Base-by-base conservation (phyloP, 2,329 filamentous ascomycete genomes). In the Amauroascus niger region DNA sequence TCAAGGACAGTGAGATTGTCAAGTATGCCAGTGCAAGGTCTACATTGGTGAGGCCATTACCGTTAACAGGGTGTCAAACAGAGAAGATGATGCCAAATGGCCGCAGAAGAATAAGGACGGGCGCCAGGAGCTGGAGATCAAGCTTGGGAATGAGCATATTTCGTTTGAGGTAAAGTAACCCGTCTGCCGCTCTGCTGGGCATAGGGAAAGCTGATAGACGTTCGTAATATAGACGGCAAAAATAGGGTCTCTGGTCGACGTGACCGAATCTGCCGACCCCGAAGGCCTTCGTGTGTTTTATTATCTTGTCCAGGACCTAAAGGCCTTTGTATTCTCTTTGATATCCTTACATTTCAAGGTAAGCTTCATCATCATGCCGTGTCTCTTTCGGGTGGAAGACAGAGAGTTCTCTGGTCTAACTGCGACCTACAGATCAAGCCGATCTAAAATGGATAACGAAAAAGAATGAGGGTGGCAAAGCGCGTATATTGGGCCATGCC, bases 91-190 rank as follows among this genome's bases (percentile, higher is more conserved):
- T 69, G 87, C 84, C 24, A 96, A 96, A 69, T 98, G 93, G 93
- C 93, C 93, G 0, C 88, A 94, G 71, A 98, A 97, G 80, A 98
- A 98, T 75, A 97, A 97, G 74, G 93, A 98, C 64, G 93, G 93
- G 33, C 82, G 91, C 59, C 93, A 98, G 69, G 93, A 98, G 73
- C 78, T 98, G 46, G 93, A 98, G 71, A 96, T 98, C 55, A 81
- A 90, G 47, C 69, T 98, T 53, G 93, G 91, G 40, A 93, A 86
- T 64, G 93, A 98, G 59, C 91, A 97, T 69, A 97, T 98, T 62
- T 94, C 89, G 1, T 98, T 98, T 61, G 93, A 98, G 84, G 90
- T 90, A 70, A 58, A 52, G 20, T 14, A n/a, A 77, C 64, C 28
- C 9, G 9, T 28, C 20, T 35, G 43, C n/a, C n/a, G 24, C 26